Percentiles rank a stretch among this genome's conserved stretches.
Evolutionary conservation across 805 yeast species (phyloP).

Genomic region (Candida tammaniensis): DNA sequence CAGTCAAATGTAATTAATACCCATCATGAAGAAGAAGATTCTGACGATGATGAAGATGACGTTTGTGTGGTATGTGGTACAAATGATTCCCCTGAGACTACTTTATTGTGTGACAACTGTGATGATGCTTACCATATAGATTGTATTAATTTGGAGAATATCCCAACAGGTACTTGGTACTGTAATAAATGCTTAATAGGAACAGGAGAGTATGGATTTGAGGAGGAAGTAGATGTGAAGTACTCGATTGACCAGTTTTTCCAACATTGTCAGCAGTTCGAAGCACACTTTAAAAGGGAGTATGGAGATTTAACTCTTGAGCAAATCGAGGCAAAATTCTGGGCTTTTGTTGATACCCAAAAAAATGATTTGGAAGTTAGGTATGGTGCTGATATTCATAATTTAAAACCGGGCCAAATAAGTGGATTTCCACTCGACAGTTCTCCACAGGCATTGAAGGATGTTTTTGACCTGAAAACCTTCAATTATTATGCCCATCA

Average conservation of each 20-base stretch:
- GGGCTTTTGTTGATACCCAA: conserved; percentile 49
- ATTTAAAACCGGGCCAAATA: conserved; percentile 58
- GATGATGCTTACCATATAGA: conserved; percentile 62
- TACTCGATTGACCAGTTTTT: conserved; percentile 63
- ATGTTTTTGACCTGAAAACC: conserved; percentile 6
- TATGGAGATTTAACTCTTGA: conserved; percentile 37
- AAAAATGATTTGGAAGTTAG: conserved; percentile 55
- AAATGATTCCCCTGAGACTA: conserved; percentile 42
- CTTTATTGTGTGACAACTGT: conserved; percentile 72
- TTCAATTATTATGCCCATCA: conserved; percentile 46
- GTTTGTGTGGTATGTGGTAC: conserved; percentile 49
- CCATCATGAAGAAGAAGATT: conserved; percentile 30
- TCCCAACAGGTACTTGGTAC: conserved; percentile 69
- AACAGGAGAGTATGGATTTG: conserved; percentile 85
- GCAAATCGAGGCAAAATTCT: conserved; percentile 60
- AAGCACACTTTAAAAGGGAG: conserved; percentile 36
- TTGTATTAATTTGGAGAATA: conserved; percentile 51
- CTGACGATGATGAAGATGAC: conserved; percentile 31
- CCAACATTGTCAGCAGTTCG: conserved; percentile 50
- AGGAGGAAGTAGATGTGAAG: conserved; percentile 51
- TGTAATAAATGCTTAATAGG: conserved; percentile 86
- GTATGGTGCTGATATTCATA: conserved; percentile 86
- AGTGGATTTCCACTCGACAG: conserved; percentile 68
- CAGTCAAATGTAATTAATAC: too few species aligned
- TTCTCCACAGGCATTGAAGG: conserved; percentile 15